These are phyloP conservation scores for Paramecium biaurelia DNA, from an alignment of 73 alveolate genomes.

Conservation along the genomic window DNA sequence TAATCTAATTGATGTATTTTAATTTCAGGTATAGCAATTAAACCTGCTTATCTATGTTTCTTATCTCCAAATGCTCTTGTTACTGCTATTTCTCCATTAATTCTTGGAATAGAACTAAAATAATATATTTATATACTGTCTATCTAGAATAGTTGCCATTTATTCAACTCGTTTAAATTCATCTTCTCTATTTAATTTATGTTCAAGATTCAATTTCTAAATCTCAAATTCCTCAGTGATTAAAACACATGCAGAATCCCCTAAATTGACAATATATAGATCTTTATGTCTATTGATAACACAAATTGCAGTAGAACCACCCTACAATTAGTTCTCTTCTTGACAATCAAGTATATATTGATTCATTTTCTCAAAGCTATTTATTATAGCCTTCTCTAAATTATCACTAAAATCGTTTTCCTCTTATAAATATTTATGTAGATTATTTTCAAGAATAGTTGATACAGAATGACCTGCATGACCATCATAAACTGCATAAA, in stretches of 20 bases:
- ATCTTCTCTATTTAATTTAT: conserved; percentile 30
- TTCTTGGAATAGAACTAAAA: conserved; percentile 10
- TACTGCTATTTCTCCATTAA: conserved; percentile 46
- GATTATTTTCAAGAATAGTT: background rate
- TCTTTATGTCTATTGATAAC: background rate
- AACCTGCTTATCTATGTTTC: background rate
- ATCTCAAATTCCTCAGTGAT: background rate
- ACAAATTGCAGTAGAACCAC: conserved; percentile 43
- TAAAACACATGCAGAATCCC: conserved; percentile 25
- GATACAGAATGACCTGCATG: conserved; percentile 34
- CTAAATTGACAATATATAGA: background rate
- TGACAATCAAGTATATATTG: background rate
- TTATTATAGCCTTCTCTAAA: background rate
- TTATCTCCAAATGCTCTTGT: conserved; percentile 48
- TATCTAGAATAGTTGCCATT: conserved; percentile 16
- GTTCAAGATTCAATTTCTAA: conserved; percentile 25
- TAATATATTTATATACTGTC: background rate
- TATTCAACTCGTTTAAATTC: conserved; percentile 13
- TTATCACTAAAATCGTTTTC: background rate
- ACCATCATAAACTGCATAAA: conserved; percentile 53
- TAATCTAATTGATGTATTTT: background rate
- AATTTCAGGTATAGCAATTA: conserved; percentile 16
- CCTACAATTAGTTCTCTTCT: background rate
- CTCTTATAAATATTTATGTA: background rate
- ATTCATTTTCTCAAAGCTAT: conserved; percentile 25